Evolutionary conservation across 148 eudicot species (phyloP).

Genomic region (Polygonum maritimum): DNA sequence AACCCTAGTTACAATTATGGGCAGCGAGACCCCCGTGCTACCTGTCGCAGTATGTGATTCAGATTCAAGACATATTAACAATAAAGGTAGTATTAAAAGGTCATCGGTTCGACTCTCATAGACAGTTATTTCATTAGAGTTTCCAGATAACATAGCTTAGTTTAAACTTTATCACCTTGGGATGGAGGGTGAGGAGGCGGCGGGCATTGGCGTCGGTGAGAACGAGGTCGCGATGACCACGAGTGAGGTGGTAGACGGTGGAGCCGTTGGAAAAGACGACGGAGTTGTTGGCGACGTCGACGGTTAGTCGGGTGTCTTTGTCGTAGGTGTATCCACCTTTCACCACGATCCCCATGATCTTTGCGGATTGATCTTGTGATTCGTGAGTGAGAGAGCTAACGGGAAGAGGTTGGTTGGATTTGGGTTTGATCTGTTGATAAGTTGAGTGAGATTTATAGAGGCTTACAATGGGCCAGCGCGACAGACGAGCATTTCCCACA

Average conservation of each 20-base stretch:
- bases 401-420: neutral
- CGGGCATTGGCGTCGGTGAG: neutral
- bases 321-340: neutral
- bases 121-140: too few species aligned
- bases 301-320: neutral
- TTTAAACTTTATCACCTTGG: neutral
- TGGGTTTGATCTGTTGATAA: neutral
- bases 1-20: too few species aligned
- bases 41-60: too few species aligned
- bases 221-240: neutral
- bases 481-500: neutral
- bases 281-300: neutral
- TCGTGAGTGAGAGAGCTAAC: neutral
- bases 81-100: too few species aligned
- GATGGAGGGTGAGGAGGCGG: slow-evolving; percentile 12
- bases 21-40: too few species aligned
- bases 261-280: neutral
- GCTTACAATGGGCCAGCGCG: too few species aligned
- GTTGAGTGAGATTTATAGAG: neutral
- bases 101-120: too few species aligned
- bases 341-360: neutral
- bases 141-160: too few species aligned
- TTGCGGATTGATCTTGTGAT: neutral
- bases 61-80: too few species aligned
- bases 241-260: neutral